phyloP scores from a whole-genome alignment of 306 rosid genomes.

The Parietaria judaica region DNA sequence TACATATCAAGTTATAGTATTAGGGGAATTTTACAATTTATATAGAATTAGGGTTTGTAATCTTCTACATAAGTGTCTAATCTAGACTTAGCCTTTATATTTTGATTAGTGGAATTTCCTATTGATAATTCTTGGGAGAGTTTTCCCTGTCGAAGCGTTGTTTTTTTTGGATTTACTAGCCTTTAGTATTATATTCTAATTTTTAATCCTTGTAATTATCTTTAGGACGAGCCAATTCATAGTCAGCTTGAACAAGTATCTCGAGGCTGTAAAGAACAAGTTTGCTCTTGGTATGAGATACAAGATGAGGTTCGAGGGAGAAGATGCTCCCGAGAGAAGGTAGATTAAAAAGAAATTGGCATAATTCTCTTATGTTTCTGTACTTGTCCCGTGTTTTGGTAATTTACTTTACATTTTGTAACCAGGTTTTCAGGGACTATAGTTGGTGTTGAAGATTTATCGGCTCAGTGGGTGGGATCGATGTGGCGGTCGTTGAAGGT shows the following conservation, averaged over 20 bases:
- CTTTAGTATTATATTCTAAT: conserved; percentile 5
- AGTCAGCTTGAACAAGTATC: conserved; percentile 53
- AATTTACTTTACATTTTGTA: conserved; percentile 16
- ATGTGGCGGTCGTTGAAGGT: conserved; percentile 88
- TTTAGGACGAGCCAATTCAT: conserved; percentile 78
- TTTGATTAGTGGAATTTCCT: too few species aligned
- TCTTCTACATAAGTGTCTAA: too few species aligned
- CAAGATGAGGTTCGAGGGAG: conserved; percentile 86
- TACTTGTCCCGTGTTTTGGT: conserved; percentile 6
- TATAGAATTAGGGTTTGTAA: too few species aligned
- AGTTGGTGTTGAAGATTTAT: conserved; percentile 68
- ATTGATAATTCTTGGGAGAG: too few species aligned
- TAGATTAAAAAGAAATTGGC: conserved; percentile 19
- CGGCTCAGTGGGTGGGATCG: conserved; percentile 66
- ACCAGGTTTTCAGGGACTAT: conserved; percentile 86
- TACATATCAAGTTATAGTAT: background rate
- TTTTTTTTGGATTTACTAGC: background rate
- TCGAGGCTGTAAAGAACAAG: conserved; percentile 50
- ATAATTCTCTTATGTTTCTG: background rate
- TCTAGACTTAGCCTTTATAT: too few species aligned
- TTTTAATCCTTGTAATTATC: conserved; percentile 9
- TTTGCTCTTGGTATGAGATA: conserved; percentile 67
- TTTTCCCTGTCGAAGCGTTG: too few species aligned
- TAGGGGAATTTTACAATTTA: too few species aligned
- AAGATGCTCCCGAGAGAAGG: conserved; percentile 89